Conservation (phyloP, 495 filamentous ascomycete species). For the Penicillium dipodomyicola region DNA sequence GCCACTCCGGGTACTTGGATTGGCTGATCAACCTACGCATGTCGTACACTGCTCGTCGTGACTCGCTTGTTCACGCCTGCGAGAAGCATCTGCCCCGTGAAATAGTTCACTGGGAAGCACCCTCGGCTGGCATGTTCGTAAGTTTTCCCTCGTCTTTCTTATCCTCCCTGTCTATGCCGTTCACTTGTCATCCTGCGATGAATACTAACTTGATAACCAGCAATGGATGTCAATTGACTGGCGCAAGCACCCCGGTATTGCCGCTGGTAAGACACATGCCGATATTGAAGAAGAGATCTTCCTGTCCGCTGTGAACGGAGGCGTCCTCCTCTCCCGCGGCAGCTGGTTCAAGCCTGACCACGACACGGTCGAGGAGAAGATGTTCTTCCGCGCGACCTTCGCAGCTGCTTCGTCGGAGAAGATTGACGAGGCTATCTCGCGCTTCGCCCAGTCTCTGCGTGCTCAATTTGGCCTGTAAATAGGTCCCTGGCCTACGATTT, state of each 20-base stretch:
- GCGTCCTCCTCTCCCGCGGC: slow-evolving; percentile 74
- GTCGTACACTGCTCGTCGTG: slow-evolving; percentile 75
- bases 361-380: slow-evolving; percentile 43
- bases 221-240: slow-evolving; percentile 84
- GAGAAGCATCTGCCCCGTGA: slow-evolving; percentile 74
- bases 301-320: slow-evolving; percentile 61
- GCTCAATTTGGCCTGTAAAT: slow-evolving; percentile 55
- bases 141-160: slow-evolving; percentile 35
- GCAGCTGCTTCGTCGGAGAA: slow-evolving; percentile 72
- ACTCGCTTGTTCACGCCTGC: slow-evolving; percentile 78
- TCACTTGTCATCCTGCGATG: neutral
- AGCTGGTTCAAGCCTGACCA: slow-evolving; percentile 82
- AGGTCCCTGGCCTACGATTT: slow-evolving; percentile 1
- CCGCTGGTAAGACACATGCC: slow-evolving; percentile 54
- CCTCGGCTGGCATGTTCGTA: slow-evolving; percentile 96
- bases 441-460: slow-evolving; percentile 70
- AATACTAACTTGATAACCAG: slow-evolving; percentile 37
- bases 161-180: neutral
- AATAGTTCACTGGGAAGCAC: slow-evolving; percentile 78
- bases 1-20: slow-evolving; percentile 83
- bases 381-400: slow-evolving; percentile 87
- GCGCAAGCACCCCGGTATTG: slow-evolving; percentile 63
- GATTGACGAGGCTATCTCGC: slow-evolving; percentile 73
- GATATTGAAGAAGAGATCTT: slow-evolving; percentile 87
- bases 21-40: slow-evolving; percentile 86